Conservation (phyloP, 768 basidiomycete species). For the Suillus decipiens region DNA sequence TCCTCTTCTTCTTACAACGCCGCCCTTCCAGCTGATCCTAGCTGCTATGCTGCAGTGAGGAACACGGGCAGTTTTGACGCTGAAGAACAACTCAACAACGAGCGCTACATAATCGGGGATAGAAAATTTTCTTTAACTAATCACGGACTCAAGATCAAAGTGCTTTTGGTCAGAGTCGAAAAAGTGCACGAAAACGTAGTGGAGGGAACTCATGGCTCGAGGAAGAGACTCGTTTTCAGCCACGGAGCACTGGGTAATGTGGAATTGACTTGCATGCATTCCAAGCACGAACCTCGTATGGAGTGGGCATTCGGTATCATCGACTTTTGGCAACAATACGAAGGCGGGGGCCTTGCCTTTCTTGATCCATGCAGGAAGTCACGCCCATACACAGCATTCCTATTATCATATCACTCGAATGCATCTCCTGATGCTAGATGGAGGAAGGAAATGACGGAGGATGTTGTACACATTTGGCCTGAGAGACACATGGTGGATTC, state of each 20-base stretch:
- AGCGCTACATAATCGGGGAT: constrained; percentile 1
- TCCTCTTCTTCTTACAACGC: constrained; percentile 21
- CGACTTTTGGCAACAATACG: constrained; percentile 8
- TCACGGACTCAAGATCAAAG: constrained; percentile 4
- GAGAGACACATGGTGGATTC: not conserved
- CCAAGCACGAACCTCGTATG: not conserved
- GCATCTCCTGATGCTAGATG: constrained; percentile 6
- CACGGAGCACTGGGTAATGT: not conserved
- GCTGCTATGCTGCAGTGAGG: constrained; percentile 18
- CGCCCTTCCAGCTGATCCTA: constrained; percentile 20
- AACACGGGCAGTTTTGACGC: not conserved
- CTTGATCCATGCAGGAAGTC: constrained; percentile 2
- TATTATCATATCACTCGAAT: constrained; percentile 1
- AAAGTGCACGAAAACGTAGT: not conserved
- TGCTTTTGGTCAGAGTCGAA: constrained; percentile 7
- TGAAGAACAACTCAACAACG: not conserved
- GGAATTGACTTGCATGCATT: constrained; percentile 1
- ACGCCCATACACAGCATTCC: constrained; percentile 8
- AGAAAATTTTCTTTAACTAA: constrained; percentile 5
- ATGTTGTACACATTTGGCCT: constrained; percentile 4
- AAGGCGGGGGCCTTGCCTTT: not conserved
- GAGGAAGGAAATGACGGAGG: constrained; percentile 8
- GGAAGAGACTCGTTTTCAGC: not conserved
- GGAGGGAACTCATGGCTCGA: constrained; percentile 5
- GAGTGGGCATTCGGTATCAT: constrained; percentile 7